Conservation (phyloP, 1,139 yeast genomes). For the Suhomyces taliae region DNA sequence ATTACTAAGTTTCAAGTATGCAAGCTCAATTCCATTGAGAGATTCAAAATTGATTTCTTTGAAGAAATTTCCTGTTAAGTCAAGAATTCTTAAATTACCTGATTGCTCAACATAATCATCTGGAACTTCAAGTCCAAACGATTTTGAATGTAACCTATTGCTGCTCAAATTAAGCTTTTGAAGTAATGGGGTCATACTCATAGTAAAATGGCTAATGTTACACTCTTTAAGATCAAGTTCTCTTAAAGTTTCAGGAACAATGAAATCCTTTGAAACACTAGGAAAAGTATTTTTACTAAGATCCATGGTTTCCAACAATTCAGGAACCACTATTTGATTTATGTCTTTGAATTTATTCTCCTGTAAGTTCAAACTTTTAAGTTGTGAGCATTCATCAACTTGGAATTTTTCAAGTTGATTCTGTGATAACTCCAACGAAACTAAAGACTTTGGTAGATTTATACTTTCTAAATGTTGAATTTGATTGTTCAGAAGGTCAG, state of each 20-base stretch:
- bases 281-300: conserved; percentile 9
- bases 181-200: conserved; percentile 5
- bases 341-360: conserved; percentile 7
- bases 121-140: conserved; percentile 3
- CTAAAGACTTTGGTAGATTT: conserved; percentile 3
- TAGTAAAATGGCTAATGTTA: conserved; percentile 7
- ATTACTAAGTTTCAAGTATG: conserved; percentile 11
- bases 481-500: conserved; percentile 12
- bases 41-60: conserved; percentile 10
- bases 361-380: conserved; percentile 9
- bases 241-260: conserved; percentile 5
- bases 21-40: conserved; percentile 3
- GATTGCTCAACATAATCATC: not conserved
- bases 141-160: conserved; percentile 13
- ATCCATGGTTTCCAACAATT: conserved; percentile 2
- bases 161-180: conserved; percentile 8
- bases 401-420: conserved; percentile 6
- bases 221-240: conserved; percentile 10
- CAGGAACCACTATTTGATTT: conserved; percentile 4
- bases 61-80: conserved; percentile 14
- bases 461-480: conserved; percentile 2
- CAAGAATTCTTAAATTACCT: conserved; percentile 3
- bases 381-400: not conserved
- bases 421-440: conserved; percentile 6
- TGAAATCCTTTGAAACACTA: conserved; percentile 6